Evolutionary conservation across 441 rosid species (phyloP).

Genomic region (Adansonia grandidieri): DNA sequence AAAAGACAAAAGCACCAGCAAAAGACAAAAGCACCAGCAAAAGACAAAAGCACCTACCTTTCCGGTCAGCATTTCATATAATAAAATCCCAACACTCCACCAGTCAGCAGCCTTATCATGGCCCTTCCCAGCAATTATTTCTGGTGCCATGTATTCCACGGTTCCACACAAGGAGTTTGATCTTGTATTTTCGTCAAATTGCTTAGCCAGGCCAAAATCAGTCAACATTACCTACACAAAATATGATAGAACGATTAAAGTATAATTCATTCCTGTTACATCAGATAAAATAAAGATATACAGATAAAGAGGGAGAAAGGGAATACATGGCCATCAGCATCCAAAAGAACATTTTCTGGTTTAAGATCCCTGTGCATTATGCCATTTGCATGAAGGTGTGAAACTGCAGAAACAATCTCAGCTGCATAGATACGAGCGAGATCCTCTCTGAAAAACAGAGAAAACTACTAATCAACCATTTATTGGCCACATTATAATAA

Average conservation of each 20-base stretch:
- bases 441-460: slow-evolving; percentile 66
- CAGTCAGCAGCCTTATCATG: slow-evolving; percentile 97
- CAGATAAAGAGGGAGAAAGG: slow-evolving; percentile 28
- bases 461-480: slow-evolving; percentile 29
- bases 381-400: slow-evolving; percentile 91
- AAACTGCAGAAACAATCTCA: slow-evolving; percentile 87
- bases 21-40: too few relatives aligned
- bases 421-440: slow-evolving; percentile 91
- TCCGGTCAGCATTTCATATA: slow-evolving; percentile 95
- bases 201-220: slow-evolving; percentile 92
- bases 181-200: slow-evolving; percentile 79
- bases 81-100: slow-evolving; percentile 94
- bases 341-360: slow-evolving; percentile 91
- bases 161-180: slow-evolving; percentile 95
- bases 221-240: slow-evolving; percentile 66
- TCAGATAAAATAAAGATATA: neutral
- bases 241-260: neutral
- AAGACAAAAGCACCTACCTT: slow-evolving; percentile 46
- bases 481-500: neutral
- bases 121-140: slow-evolving; percentile 83
- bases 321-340: slow-evolving; percentile 84
- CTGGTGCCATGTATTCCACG: slow-evolving; percentile 94
- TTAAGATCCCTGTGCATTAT: slow-evolving; percentile 98
- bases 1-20: neutral
- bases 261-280: neutral